Evolutionary conservation across 495 filamentous ascomycete genomes (phyloP).

Genomic region (Daldinia decipiens): DNA sequence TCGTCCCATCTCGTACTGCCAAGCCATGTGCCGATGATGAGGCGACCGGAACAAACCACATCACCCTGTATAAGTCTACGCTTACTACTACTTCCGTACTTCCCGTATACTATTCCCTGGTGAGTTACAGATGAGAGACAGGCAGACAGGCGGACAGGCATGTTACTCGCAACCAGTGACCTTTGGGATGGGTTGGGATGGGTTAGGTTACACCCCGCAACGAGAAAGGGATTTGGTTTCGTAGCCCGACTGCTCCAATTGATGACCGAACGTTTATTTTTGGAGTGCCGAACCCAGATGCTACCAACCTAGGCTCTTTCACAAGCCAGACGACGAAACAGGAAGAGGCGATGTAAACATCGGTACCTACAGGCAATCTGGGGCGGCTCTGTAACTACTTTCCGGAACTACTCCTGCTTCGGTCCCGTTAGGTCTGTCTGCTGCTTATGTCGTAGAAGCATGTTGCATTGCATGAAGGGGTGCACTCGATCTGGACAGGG

Average conservation of each 20-base stretch:
- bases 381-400: slow-evolving; percentile 33
- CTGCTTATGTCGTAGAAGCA: slow-evolving; percentile 34
- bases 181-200: slow-evolving; percentile 17
- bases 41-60: background rate
- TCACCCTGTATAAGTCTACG: background rate
- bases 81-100: background rate
- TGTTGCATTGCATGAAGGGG: slow-evolving; percentile 44
- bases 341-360: slow-evolving; percentile 14
- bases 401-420: slow-evolving; percentile 39
- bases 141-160: background rate
- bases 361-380: slow-evolving; percentile 18
- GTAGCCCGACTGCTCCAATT: slow-evolving; percentile 17
- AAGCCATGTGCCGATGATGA: background rate
- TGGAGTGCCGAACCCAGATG: slow-evolving; percentile 23
- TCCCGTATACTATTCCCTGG: background rate
- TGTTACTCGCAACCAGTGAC: slow-evolving; percentile 6
- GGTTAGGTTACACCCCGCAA: slow-evolving; percentile 22
- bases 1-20: background rate
- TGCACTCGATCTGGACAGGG: slow-evolving; percentile 41
- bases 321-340: slow-evolving; percentile 18
- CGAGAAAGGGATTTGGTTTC: slow-evolving; percentile 12
- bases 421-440: slow-evolving; percentile 26
- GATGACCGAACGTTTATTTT: slow-evolving; percentile 35
- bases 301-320: slow-evolving; percentile 20
- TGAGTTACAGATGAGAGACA: slow-evolving; percentile 8